A percentile compares a stretch with the other conserved stretches of the same genome.
Evolutionary conservation across 345 rosid species (phyloP).

Genomic region (Salix udensis): DNA sequence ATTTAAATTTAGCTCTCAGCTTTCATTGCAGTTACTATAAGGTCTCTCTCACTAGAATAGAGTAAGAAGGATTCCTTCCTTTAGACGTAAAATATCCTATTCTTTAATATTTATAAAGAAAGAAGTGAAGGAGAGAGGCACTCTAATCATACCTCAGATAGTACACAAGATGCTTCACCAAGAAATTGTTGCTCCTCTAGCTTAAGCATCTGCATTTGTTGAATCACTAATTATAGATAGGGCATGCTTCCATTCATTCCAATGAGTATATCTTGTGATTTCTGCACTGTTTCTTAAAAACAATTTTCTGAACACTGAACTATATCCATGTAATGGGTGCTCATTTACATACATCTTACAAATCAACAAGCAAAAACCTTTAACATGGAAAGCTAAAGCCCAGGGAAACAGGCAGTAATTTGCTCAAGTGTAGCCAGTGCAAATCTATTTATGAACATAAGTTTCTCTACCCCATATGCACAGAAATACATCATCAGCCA

Average conservation of each 20-base stretch:
- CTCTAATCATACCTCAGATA: conserved; percentile 52
- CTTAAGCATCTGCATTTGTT: conserved; percentile 56
- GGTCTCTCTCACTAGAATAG: background rate
- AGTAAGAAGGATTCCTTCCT: background rate
- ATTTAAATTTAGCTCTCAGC: background rate
- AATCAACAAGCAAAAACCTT: background rate
- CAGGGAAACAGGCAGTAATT: background rate
- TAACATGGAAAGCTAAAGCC: background rate
- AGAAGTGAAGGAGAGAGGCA: conserved; percentile 1
- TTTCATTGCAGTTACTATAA: background rate
- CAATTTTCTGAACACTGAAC: background rate
- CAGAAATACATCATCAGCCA: background rate
- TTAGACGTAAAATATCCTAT: background rate
- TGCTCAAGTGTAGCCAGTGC: background rate
- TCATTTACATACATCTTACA: background rate
- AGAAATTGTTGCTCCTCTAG: conserved; percentile 71
- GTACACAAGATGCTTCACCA: conserved; percentile 57
- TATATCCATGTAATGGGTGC: background rate
- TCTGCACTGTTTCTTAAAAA: background rate
- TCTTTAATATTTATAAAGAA: background rate
- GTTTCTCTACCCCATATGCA: background rate
- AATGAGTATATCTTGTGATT: background rate
- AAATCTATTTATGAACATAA: background rate
- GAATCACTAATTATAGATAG: conserved; percentile 12
- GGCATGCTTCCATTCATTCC: conserved; percentile 1